phyloP scores from a whole-genome alignment of 1,139 yeast species.

The Yamadazyma dushanensis region DNA sequence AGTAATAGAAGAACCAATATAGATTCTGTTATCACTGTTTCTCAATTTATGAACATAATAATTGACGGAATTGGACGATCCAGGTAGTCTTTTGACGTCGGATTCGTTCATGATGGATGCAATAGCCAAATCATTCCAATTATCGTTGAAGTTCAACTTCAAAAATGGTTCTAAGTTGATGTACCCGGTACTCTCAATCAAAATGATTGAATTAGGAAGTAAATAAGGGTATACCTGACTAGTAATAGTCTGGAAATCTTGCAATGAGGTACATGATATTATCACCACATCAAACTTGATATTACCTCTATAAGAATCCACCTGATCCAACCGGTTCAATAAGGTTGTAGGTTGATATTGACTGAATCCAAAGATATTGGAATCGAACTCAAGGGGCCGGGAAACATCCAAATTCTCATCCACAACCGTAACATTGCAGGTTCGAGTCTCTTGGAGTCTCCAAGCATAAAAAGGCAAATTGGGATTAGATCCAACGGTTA shows the following conservation, averaged over 20 bases:
- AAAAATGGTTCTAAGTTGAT: constrained; percentile 72
- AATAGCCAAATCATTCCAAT: constrained; percentile 35
- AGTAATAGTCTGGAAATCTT: constrained; percentile 39
- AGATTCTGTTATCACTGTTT: constrained; percentile 39
- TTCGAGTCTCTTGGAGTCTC: constrained; percentile 42
- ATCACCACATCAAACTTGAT: constrained; percentile 36
- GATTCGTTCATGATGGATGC: constrained; percentile 66
- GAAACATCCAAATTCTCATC: constrained; percentile 19
- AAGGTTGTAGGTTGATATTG: constrained; percentile 24
- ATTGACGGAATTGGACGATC: constrained; percentile 15
- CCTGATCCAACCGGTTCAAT: constrained; percentile 19
- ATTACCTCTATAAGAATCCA: constrained; percentile 13
- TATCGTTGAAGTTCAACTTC: constrained; percentile 29
- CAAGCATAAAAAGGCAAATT: constrained; percentile 52
- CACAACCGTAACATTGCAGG: constrained; percentile 37
- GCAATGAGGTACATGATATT: constrained; percentile 38
- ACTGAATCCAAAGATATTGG: constrained; percentile 20
- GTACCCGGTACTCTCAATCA: constrained; percentile 70
- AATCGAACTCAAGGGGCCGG: constrained; percentile 19
- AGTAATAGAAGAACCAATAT: constrained; percentile 35
- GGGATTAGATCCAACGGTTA: constrained; percentile 45
- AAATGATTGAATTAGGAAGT: constrained; percentile 43
- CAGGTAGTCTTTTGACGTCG: constrained; percentile 50
- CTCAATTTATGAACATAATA: constrained; percentile 28
- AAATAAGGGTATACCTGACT: constrained; percentile 27